Conservation (phyloP, 306 rosid species). For the Oemleria cerasiformis region DNA sequence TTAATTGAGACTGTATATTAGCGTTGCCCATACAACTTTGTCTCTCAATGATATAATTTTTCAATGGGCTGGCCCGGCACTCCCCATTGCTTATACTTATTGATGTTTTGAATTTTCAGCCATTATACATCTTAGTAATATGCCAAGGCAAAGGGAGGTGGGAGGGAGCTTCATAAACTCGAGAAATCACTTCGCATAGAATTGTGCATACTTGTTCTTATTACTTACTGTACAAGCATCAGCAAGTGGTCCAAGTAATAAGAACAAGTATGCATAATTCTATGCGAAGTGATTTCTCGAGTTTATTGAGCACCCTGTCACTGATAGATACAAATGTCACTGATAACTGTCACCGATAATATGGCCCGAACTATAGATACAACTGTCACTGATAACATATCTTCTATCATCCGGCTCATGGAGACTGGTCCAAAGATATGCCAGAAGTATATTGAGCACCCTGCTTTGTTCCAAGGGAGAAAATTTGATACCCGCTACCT, state of each 20-base stretch:
- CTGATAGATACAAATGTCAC: too few relatives aligned
- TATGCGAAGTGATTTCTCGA: too few relatives aligned
- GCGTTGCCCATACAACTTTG: neutral
- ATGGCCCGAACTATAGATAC: slow-evolving; percentile 99
- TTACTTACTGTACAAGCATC: neutral
- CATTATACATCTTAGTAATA: neutral
- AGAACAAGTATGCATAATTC: too few relatives aligned
- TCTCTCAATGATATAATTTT: neutral
- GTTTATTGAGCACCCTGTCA: too few relatives aligned
- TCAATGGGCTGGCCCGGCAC: neutral
- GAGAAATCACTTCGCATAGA: neutral
- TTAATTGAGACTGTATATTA: slow-evolving; percentile 5
- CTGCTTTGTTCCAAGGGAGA: slow-evolving; percentile 80
- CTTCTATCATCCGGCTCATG: slow-evolving; percentile 82
- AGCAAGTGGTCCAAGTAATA: too few relatives aligned
- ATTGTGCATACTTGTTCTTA: slow-evolving; percentile 1
- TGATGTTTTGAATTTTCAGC: neutral
- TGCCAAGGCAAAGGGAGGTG: neutral
- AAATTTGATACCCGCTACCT: slow-evolving; percentile 90
- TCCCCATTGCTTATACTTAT: neutral
- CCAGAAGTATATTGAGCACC: slow-evolving; percentile 91
- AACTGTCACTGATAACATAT: slow-evolving; percentile 70
- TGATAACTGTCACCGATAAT: too few relatives aligned
- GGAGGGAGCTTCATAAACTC: neutral
- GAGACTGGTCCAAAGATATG: slow-evolving; percentile 97